Base-by-base conservation (phyloP, 2,329 filamentous ascomycete genomes). In the Sporothrix sp. region DNA sequence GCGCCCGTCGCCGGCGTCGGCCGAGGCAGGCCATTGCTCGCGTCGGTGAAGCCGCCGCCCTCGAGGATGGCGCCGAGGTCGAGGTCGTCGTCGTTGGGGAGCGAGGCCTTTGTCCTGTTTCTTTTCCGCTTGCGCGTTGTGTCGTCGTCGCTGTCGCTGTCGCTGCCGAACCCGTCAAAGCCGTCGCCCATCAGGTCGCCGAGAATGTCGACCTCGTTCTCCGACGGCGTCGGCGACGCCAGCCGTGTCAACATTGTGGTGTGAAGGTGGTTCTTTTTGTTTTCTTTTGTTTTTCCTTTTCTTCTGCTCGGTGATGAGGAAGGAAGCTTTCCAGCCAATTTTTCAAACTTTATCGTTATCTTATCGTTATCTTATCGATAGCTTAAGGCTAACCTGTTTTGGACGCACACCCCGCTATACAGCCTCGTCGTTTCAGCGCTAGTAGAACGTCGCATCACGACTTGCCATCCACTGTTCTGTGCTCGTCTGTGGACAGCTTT, bases 131-230 rank as follows among this genome's bases (percentile, higher is more conserved):
- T 28, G 51, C 61, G 68, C 55, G 56, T 62, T 57, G 65, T 66
- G 47, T 58, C 56, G 23, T 28, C 7, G 56, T 65, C 57, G 52
- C 61, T 44, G 58, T 66, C 69, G 50, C 67, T 69, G 54, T 75
- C 75, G 56, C 74, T 70, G 48, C 79, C 74, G 40, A 55, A 53
- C n/a, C 52, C 54, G 25, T 42, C 51, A 14, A 53, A 52, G 16
- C 52, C 53, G 52, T 74, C 76, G 48, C 81, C 77, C 60, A 91
- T 85, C 10, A 96, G 73, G 2, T 84, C 83, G 55, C 77, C 82
- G 18, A 88, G 81, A 48, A 98, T 96, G 62, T 98, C 93, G 62
- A 94, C 81, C 63, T 95, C 93, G 58, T 83, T 85, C 68, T 97
- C 91, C 45, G 91, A 97, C 52, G 78, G 74, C 44, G 88, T 81